Conservation (phyloP, 208 protist species). For the Acanthamoeba pearcei region DNA sequence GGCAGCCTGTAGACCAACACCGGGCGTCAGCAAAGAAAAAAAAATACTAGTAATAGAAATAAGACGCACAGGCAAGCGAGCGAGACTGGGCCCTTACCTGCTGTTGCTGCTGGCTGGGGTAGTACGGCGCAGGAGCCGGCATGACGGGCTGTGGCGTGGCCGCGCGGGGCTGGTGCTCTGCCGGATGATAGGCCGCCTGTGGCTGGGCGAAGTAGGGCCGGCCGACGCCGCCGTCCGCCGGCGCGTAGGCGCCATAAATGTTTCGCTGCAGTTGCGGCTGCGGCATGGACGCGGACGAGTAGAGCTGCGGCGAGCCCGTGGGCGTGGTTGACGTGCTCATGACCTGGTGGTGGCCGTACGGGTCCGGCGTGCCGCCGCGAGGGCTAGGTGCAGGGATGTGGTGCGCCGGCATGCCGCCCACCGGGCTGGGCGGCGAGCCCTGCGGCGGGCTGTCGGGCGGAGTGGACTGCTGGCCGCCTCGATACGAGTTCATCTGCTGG, state of each 20-base stretch:
- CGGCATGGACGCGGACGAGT: neutral
- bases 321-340: constrained; percentile 43
- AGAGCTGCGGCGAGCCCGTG: constrained; percentile 30
- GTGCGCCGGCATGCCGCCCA: neutral
- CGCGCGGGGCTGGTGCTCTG: neutral
- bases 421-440: neutral
- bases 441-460: constrained; percentile 14
- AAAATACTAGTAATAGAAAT: neutral
- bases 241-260: neutral
- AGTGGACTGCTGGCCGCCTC: neutral
- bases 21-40: neutral
- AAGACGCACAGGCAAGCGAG: too few relatives aligned
- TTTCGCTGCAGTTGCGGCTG: neutral
- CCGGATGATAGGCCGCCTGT: constrained; percentile 17
- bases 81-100: neutral
- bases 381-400: neutral
- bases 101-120: neutral
- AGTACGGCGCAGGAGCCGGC: neutral
- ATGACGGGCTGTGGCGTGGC: neutral
- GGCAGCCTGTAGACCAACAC: neutral
- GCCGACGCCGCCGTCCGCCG: neutral
- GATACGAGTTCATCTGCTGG: constrained; percentile 34
- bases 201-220: constrained; percentile 45
- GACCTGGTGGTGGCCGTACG: constrained; percentile 7
- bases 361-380: neutral